A percentile compares a stretch with the other conserved stretches of the same genome.
phyloP scores from a whole-genome alignment of 2,329 filamentous ascomycete species.

The Whalleya microplaca region DNA sequence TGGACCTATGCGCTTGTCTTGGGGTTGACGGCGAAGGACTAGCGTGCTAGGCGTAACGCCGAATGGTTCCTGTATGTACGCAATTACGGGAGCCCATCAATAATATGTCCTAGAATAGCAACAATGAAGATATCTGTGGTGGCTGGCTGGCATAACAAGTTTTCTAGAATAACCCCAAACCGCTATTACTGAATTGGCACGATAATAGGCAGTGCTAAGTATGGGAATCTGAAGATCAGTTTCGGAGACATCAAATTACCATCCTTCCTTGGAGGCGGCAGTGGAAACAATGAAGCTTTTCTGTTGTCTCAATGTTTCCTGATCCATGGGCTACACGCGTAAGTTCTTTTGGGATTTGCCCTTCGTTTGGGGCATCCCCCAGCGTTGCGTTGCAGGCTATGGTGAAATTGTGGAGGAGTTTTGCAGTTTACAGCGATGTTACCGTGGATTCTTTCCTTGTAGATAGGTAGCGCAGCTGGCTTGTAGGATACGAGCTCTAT shows the following conservation, averaged over 20 bases:
- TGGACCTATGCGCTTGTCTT: background rate
- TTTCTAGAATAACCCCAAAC: background rate
- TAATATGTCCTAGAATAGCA: background rate
- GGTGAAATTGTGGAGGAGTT: slow-evolving; percentile 31
- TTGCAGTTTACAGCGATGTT: slow-evolving; percentile 30
- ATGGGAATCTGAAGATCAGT: background rate
- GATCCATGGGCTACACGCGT: slow-evolving; percentile 20
- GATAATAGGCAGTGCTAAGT: background rate
- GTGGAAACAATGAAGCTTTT: slow-evolving; percentile 4
- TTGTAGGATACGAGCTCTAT: slow-evolving; percentile 8
- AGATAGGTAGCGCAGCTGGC: slow-evolving; percentile 18
- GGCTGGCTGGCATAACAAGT: background rate
- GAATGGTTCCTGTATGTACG: background rate
- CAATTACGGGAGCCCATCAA: background rate
- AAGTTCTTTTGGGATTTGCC: slow-evolving; percentile 12
- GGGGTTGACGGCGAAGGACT: background rate
- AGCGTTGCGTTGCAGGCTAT: slow-evolving; percentile 25
- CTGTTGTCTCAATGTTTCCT: slow-evolving; percentile 23
- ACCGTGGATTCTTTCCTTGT: slow-evolving; percentile 21
- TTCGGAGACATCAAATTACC: background rate
- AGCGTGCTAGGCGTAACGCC: background rate
- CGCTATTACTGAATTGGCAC: background rate
- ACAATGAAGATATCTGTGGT: background rate
- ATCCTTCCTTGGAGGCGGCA: background rate
- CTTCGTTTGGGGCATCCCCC: slow-evolving; percentile 17